Percentiles rank a stretch among this genome's conserved stretches.
Conservation (phyloP, 2,329 filamentous ascomycete species). For the Fusarium decemcellulare region DNA sequence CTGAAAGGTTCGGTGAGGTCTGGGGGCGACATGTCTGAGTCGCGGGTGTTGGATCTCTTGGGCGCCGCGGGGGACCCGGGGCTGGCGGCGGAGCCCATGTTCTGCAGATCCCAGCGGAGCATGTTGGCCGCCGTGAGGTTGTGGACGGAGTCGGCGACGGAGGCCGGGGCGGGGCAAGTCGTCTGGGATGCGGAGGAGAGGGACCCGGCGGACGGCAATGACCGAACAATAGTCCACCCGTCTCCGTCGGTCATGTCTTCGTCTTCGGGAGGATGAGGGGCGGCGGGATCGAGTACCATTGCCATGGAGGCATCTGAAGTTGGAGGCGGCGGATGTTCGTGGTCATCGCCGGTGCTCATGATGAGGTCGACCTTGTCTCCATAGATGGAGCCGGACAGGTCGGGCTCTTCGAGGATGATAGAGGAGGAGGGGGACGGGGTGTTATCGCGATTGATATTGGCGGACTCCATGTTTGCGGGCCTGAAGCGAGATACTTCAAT, state of each 20-base stretch:
- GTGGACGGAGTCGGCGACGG: constrained; percentile 19
- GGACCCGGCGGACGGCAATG: neutral
- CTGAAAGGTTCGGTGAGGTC: constrained; percentile 23
- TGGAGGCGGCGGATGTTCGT: constrained; percentile 19
- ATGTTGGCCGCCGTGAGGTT: constrained; percentile 29
- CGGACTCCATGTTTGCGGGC: neutral
- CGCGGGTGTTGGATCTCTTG: constrained; percentile 15
- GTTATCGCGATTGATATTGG: constrained; percentile 12
- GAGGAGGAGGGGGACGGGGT: constrained; percentile 26
- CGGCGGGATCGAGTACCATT: constrained; percentile 22
- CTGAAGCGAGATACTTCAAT: neutral
- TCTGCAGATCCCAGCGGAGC: constrained; percentile 24
- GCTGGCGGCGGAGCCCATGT: constrained; percentile 23
- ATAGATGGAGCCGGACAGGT: constrained; percentile 11
- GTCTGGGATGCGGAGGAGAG: constrained; percentile 1
- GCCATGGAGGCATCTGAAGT: constrained; percentile 21
- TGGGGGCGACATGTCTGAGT: constrained; percentile 27
- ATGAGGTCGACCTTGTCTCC: neutral
- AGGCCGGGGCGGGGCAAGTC: constrained; percentile 31
- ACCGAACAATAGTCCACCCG: constrained; percentile 28
- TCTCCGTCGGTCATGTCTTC: constrained; percentile 20
- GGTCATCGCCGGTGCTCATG: constrained; percentile 1
- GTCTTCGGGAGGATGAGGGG: constrained; percentile 16
- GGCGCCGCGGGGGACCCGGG: constrained; percentile 19
- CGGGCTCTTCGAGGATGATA: constrained; percentile 19